These are phyloP conservation scores for Gastrolobium villosum DNA, from an alignment of 306 rosid species.

Conservation along the genomic window DNA sequence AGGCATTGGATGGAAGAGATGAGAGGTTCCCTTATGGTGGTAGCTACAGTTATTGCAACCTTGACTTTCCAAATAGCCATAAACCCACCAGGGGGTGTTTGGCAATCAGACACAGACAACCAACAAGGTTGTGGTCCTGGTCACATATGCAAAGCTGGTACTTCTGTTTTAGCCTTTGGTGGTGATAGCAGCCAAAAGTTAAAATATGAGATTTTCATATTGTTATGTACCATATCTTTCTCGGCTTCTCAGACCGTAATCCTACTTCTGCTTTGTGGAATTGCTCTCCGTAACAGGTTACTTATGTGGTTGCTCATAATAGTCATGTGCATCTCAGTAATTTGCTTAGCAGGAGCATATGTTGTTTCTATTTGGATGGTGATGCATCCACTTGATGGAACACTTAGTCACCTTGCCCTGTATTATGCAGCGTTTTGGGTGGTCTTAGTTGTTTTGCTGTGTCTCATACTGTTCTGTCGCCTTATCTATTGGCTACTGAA, in stretches of 20 bases:
- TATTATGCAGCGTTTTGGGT: neutral
- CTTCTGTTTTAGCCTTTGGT: constrained; percentile 44
- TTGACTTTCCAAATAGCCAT: constrained; percentile 41
- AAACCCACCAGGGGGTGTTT: constrained; percentile 53
- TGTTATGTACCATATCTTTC: constrained; percentile 46
- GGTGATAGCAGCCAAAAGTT: neutral
- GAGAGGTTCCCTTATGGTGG: constrained; percentile 48
- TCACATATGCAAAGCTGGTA: constrained; percentile 32
- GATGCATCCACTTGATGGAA: neutral
- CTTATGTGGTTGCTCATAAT: constrained; percentile 27
- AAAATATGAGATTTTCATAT: neutral
- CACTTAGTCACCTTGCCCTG: accelerated
- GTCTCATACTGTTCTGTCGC: neutral
- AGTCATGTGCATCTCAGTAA: constrained; percentile 17
- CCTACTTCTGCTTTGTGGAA: constrained; percentile 33
- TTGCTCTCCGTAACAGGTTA: constrained; percentile 17
- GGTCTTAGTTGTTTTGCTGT: neutral
- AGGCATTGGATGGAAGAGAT: constrained; percentile 36
- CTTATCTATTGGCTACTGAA: constrained; percentile 20
- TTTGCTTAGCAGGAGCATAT: constrained; percentile 34
- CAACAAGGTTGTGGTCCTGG: neutral
- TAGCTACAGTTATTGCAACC: constrained; percentile 48
- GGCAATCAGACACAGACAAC: constrained; percentile 6
- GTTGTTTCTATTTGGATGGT: constrained; percentile 16
- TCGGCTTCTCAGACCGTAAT: constrained; percentile 38